These are phyloP conservation scores for Melaleuca quinquenervia DNA, from an alignment of 345 rosid genomes.

Conservation along the genomic window DNA sequence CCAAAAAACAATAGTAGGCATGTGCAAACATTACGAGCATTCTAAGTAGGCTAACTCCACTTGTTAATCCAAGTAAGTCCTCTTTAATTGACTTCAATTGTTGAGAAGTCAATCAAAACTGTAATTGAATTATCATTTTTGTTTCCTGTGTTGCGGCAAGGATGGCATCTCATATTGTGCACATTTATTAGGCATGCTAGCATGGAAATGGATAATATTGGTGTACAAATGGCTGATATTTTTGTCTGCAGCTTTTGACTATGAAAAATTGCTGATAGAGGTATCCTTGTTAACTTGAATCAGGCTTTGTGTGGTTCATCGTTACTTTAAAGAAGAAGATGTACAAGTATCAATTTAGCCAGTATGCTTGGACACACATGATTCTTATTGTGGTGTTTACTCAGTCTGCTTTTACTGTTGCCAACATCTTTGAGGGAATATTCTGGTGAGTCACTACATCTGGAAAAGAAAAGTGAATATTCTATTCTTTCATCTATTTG, in stretches of 20 bases:
- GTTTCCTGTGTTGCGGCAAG: not conserved
- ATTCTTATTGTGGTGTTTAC: slow-evolving; percentile 90
- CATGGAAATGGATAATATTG: not conserved
- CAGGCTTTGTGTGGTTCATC: slow-evolving; percentile 99
- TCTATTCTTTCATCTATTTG: not conserved
- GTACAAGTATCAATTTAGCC: slow-evolving; percentile 99
- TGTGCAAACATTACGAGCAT: not conserved
- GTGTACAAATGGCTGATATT: not conserved
- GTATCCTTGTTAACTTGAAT: not conserved
- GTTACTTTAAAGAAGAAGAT: slow-evolving; percentile 90
- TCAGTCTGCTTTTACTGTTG: slow-evolving; percentile 96
- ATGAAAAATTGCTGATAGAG: not conserved
- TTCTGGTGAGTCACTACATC: slow-evolving; percentile 47
- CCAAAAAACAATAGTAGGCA: not conserved
- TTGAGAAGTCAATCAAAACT: not conserved
- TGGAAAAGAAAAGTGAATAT: not conserved
- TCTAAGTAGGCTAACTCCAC: not conserved
- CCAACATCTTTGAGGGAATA: slow-evolving; percentile 97
- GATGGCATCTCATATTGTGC: not conserved
- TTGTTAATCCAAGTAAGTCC: not conserved
- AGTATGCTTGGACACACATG: slow-evolving; percentile 99
- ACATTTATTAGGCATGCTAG: not conserved
- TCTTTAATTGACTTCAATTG: not conserved
- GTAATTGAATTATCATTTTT: not conserved
- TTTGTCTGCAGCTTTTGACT: not conserved